Evolutionary conservation across 2,329 filamentous ascomycete genomes (phyloP).

Genomic region (Plenodomus tracheiphilus): DNA sequence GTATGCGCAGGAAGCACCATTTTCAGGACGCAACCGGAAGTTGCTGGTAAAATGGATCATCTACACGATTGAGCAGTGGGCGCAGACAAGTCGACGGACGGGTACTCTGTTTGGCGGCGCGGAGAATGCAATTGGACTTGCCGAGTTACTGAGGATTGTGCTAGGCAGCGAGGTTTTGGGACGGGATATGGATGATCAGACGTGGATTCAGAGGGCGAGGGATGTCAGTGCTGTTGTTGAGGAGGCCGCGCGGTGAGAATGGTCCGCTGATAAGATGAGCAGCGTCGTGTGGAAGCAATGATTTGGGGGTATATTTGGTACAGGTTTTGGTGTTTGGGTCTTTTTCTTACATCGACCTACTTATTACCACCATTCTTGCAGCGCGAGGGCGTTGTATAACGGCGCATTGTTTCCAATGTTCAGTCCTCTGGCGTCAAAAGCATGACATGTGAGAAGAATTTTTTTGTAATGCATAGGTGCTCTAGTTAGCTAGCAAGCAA

Average conservation of each 20-base stretch:
- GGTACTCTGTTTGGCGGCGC: conserved; percentile 63
- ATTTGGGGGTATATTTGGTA: neutral
- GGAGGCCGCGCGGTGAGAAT: conserved; percentile 30
- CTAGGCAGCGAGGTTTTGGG: conserved; percentile 48
- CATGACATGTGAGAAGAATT: too few species aligned
- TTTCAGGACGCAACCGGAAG: conserved; percentile 59
- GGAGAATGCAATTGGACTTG: conserved; percentile 55
- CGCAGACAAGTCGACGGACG: conserved; percentile 57
- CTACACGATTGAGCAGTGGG: conserved; percentile 65
- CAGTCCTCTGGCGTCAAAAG: too few species aligned
- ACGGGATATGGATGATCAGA: conserved; percentile 40
- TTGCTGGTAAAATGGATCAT: conserved; percentile 64
- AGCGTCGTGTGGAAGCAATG: neutral
- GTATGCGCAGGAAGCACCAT: conserved; percentile 68
- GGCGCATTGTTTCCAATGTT: too few species aligned
- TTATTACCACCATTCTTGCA: too few species aligned
- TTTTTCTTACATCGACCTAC: too few species aligned
- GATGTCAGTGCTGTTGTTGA: conserved; percentile 32
- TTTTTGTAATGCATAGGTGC: too few species aligned
- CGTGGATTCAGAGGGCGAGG: conserved; percentile 36
- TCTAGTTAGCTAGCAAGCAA: too few species aligned
- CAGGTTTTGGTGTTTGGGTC: too few species aligned
- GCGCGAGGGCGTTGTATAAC: too few species aligned
- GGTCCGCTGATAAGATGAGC: too few species aligned
- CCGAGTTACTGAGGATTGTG: conserved; percentile 46